Evolutionary conservation across 1,284 basidiomycete species (phyloP), one percentile per base, ranked within the genome.

Genomic region (Cutaneotrichosporon sp.): DNA sequence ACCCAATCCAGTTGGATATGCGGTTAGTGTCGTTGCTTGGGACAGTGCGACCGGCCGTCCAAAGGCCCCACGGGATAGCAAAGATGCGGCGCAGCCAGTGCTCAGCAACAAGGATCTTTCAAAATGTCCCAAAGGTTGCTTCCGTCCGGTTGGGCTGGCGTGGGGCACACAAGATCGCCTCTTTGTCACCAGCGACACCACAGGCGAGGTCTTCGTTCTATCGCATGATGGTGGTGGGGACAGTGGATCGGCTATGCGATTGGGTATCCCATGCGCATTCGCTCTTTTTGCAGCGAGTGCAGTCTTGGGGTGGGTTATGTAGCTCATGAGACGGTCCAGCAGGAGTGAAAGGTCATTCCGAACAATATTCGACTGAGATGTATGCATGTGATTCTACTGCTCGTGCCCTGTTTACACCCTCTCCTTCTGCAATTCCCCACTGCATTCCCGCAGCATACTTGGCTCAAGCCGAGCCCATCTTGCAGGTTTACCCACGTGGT

Each of bases 91-190:
- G 2, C 37, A 31, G 17, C 34, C 49, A 16, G 49, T 57, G 10
- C 17, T 52, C 10, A 33, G 31, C 33, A 47, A 38, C 25, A 33
- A 44, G 20, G 51, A 57, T 25, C 9, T 57, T 10, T 22, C 26
- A 14, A 34, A 33, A 26, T 57, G 55, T 22, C 55, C 55, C 0
- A 16, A 22, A 14, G 19, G 17, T 12, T 57, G 55, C 29, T 57
- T 52, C 51, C 31, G 55, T n/a, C 55, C 55, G 19, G 51, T 52
- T 17, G 55, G 51, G 3, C 51, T 57, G 5, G 55, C 51, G n/a
- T 47, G 43, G 47, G 55, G 49, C 27, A 14, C 8, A 10, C 16
- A 32, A 14, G 47, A 27, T n/a, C 32, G 55, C 2, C 51, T 57
- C 16, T 57, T 38, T 17, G 20, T 57, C n/a, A 34, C 44, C 11